These are phyloP conservation scores for Yamadazyma spencermartinsiae DNA, from an alignment of 1,139 yeast species.

Conservation along the genomic window DNA sequence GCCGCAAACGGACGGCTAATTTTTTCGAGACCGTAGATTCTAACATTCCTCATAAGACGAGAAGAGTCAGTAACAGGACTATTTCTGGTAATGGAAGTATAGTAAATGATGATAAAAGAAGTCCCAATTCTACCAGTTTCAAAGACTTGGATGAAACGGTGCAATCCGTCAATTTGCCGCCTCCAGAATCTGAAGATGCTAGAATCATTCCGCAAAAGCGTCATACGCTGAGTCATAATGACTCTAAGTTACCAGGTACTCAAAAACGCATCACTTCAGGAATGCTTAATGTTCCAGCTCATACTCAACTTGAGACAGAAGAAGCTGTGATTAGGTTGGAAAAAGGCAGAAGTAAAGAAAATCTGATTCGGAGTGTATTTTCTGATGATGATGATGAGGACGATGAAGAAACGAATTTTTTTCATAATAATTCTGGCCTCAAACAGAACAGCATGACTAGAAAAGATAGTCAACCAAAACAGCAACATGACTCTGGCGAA, in stretches of 20 bases:
- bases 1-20: slow-evolving; percentile 24
- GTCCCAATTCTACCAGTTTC: background rate
- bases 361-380: slow-evolving; percentile 4
- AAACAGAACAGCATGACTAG: slow-evolving; percentile 2
- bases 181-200: slow-evolving; percentile 29
- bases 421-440: background rate
- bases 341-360: slow-evolving; percentile 1
- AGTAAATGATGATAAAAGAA: background rate
- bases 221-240: slow-evolving; percentile 5
- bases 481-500: too few species aligned
- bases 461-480: background rate
- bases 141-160: slow-evolving; percentile 11
- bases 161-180: slow-evolving; percentile 26
- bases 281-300: slow-evolving; percentile 48
- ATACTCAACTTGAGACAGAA: slow-evolving; percentile 23
- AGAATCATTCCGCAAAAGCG: slow-evolving; percentile 30
- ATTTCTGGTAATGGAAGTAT: background rate
- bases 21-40: slow-evolving; percentile 29
- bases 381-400: slow-evolving; percentile 11
- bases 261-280: slow-evolving; percentile 61
- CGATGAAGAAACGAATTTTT: slow-evolving; percentile 7
- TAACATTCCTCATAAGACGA: slow-evolving; percentile 27
- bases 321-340: slow-evolving; percentile 16
- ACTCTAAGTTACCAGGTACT: slow-evolving; percentile 10
- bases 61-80: slow-evolving; percentile 5